Base-by-base conservation (phyloP, 257 asterid species). In the Thymus mandschuricus region DNA sequence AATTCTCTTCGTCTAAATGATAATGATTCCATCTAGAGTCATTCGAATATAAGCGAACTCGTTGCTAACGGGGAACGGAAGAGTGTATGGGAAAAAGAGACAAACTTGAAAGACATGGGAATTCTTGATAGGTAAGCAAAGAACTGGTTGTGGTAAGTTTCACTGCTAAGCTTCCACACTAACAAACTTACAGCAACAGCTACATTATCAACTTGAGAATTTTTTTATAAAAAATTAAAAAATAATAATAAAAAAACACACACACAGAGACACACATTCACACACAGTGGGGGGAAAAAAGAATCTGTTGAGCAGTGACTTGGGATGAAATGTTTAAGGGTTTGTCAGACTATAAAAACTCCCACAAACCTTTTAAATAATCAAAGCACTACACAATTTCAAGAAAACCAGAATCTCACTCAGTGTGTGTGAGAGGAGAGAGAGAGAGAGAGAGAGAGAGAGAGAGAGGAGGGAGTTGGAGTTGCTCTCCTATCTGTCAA, bases 381-480 rank as follows among this genome's bases (percentile, higher is more conserved):
- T 41, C 44, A 57, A 10, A 49, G 38, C 11, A 67, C 62, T 70
- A 66, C 72, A 64, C 81, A 83, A 56, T 68, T 77, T 66, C 85
- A 84, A 82, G 76, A 77, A 21, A 69, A 76, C 72, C 72, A 86
- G 84, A 80, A 73, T 79, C 85, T 79, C 81, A 70, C 41, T 70
- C 31, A 5, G 28, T 41, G 74, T 45, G 63, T 66, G 72, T 7
- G 4, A 34, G 49, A 35, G 29, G 69, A 12, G 75, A 8, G 79
- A 34, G 75, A 63, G 74, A 68, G 77, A 68, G 43, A 63, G 46
- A 41, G 69, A 12, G 75, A 8, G 79, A 34, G 69, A 12, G 75
- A 8, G 79, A 34, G 51, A 15, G 56, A 40, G 30, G 21, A 63
- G 6, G 75, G 10, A 6, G 9, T 1, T 4, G 8, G 10, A 59